A percentile compares a stretch with the other conserved stretches of the same genome.
These are phyloP conservation scores for Themeda triandra DNA, from an alignment of 176 grass and related monocot genomes.

Conservation along the genomic window DNA sequence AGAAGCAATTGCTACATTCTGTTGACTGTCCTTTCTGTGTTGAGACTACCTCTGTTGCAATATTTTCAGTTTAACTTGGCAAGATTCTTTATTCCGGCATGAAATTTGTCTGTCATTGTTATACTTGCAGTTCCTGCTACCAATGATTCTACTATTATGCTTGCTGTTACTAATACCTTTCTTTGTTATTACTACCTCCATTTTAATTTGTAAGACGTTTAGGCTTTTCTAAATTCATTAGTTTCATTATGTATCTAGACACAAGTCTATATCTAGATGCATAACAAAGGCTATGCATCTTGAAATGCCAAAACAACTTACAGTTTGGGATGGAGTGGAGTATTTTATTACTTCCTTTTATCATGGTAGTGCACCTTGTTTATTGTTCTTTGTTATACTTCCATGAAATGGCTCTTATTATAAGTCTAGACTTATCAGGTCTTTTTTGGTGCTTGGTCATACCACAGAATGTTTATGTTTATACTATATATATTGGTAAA, in stretches of 20 bases:
- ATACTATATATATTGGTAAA: background rate
- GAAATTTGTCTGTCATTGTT: background rate
- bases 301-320: too few relatives aligned
- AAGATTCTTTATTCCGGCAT: background rate
- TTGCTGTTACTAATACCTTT: background rate
- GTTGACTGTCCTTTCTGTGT: background rate
- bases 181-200: background rate
- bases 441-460: background rate
- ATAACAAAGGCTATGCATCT: too few relatives aligned
- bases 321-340: too few relatives aligned
- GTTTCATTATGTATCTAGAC: too few relatives aligned
- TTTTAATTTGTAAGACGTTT: too few relatives aligned
- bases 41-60: background rate
- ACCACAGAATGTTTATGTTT: background rate
- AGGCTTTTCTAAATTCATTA: too few relatives aligned
- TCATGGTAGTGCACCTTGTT: background rate
- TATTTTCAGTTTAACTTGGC: background rate
- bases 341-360: background rate
- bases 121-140: background rate
- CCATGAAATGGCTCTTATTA: background rate
- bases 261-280: too few relatives aligned
- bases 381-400: background rate
- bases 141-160: background rate
- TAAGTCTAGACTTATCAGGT: background rate
- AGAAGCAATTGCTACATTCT: background rate